A percentile compares a stretch with the other conserved stretches of the same genome.
These are phyloP conservation scores for Dryadomyces sulphureus DNA, from an alignment of 2,329 filamentous ascomycete genomes.

Conservation along the genomic window DNA sequence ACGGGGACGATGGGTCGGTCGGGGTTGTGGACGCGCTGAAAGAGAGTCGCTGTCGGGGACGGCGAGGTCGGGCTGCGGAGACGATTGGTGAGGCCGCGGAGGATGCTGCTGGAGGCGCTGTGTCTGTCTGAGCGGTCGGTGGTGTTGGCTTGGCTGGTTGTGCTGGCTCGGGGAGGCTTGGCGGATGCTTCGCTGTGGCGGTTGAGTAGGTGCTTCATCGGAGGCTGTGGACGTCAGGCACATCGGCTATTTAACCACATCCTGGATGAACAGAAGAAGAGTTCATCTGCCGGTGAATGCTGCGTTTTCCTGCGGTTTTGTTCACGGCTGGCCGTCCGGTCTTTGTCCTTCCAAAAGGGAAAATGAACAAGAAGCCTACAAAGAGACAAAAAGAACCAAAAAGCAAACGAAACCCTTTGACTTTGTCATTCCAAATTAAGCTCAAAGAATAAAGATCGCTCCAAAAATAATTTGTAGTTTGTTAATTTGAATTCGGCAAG, in stretches of 20 bases:
- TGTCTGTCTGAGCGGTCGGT: neutral
- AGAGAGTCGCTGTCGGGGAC: neutral
- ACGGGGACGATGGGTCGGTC: constrained; percentile 13
- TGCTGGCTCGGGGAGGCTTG: neutral
- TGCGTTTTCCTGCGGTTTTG: no score
- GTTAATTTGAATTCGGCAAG: no score
- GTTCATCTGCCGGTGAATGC: no score
- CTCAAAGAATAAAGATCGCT: no score
- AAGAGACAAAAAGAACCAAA: no score
- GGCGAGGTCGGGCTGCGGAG: neutral
- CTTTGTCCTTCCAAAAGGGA: no score
- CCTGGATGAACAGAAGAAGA: neutral
- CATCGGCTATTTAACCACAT: neutral
- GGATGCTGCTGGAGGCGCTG: neutral
- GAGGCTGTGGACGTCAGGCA: neutral
- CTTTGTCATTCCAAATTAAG: no score
- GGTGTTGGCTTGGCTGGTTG: neutral
- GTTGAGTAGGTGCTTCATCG: constrained; percentile 8
- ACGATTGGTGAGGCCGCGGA: constrained; percentile 1
- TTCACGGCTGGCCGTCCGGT: no score
- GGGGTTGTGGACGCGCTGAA: constrained; percentile 12
- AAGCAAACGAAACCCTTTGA: no score
- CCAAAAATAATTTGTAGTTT: no score
- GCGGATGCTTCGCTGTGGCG: constrained; percentile 4
- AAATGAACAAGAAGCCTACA: no score